A percentile compares a stretch with the other conserved stretches of the same genome.
phyloP scores from a whole-genome alignment of 2,329 filamentous ascomycete genomes.

The Exophiala bonariae region DNA sequence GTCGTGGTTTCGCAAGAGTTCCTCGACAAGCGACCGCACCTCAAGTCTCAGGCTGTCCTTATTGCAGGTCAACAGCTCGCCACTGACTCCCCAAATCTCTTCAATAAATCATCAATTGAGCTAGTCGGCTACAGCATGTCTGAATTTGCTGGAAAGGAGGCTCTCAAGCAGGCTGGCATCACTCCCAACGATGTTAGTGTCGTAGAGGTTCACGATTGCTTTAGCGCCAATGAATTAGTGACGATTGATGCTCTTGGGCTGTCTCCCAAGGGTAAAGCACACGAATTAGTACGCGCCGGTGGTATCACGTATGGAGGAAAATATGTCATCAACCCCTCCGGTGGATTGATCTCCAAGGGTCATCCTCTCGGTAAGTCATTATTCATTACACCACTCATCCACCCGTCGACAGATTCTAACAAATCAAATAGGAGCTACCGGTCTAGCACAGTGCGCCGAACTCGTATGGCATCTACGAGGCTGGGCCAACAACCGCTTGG shows the following conservation, averaged over 20 bases:
- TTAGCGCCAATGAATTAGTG: conserved; percentile 92
- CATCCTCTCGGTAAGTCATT: conserved; percentile 71
- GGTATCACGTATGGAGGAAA: conserved; percentile 89
- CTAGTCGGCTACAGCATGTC: conserved; percentile 89
- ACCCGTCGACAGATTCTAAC: conserved; percentile 5
- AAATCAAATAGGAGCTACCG: conserved; percentile 61
- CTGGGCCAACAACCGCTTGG: conserved; percentile 87
- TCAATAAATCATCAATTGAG: conserved; percentile 79
- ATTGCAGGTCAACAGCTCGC: conserved; percentile 85
- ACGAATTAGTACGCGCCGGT: conserved; percentile 82
- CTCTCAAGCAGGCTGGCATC: conserved; percentile 72
- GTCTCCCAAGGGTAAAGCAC: conserved; percentile 75
- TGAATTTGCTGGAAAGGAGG: conserved; percentile 65
- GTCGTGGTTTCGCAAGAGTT: conserved; percentile 87
- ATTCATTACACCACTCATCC: neutral
- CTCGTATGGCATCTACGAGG: conserved; percentile 92
- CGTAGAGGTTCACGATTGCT: conserved; percentile 95
- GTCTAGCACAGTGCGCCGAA: conserved; percentile 94
- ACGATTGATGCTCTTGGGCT: conserved; percentile 84
- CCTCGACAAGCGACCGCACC: conserved; percentile 78
- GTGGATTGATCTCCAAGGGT: conserved; percentile 92
- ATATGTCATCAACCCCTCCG: conserved; percentile 86
- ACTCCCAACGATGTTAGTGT: conserved; percentile 71
- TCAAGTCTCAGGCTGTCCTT: conserved; percentile 78
- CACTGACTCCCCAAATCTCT: conserved; percentile 80